phyloP scores from a whole-genome alignment of 306 rosid genomes.

The Prunus davidiana region DNA sequence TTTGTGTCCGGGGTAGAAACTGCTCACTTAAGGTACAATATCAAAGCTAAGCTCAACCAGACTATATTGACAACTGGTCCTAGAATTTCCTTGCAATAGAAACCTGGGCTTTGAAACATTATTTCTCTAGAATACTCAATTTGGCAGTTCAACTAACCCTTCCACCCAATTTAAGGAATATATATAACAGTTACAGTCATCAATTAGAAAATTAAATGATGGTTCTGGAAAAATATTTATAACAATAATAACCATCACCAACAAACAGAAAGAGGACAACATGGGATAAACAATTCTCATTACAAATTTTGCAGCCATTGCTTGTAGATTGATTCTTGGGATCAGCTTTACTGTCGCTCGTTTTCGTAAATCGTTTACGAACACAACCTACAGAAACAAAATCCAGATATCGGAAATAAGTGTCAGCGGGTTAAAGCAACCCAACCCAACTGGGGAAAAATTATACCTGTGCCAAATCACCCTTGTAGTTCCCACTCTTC shows the following conservation, averaged over 20 bases:
- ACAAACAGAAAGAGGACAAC: conserved; percentile 11
- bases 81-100: background rate
- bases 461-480: conserved; percentile 86
- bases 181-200: background rate
- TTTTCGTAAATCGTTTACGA: conserved; percentile 56
- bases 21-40: no score
- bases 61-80: background rate
- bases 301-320: conserved; percentile 92
- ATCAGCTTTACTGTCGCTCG: conserved; percentile 80
- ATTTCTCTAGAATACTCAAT: background rate
- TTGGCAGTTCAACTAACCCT: background rate
- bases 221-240: background rate
- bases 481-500: conserved; percentile 89
- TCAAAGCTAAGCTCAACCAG: background rate
- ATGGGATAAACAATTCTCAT: conserved; percentile 15
- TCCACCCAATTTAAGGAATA: background rate
- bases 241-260: background rate
- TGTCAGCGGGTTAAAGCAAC: conserved; percentile 9
- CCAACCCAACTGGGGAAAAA: conserved; percentile 9
- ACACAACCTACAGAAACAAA: conserved; percentile 58
- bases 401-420: conserved; percentile 15
- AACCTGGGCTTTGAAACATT: background rate
- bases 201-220: background rate
- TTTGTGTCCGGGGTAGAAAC: background rate
- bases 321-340: conserved; percentile 86